Base-by-base conservation (phyloP, 176 grass and related monocot species). In the Urochloa ruziziensis region DNA sequence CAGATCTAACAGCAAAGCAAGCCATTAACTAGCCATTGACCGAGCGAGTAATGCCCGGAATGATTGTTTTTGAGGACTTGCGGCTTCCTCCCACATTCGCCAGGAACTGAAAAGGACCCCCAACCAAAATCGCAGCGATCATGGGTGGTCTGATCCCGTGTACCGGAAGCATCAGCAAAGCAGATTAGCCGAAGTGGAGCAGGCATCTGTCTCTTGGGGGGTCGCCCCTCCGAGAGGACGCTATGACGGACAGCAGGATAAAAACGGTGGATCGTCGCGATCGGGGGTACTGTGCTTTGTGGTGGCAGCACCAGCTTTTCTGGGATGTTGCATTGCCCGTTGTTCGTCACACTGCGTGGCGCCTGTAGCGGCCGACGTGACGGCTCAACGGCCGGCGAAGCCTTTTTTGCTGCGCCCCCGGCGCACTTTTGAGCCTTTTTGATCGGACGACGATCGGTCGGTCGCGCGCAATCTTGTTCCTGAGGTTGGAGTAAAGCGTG, bases 1-100 rank as follows among this genome's bases (percentile, higher is more conserved):
- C 36, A 57, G 62, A 84, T 84, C 70, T 34, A 65, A 82, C 23
- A 81, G 43, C 63, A 17, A 64, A 62, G 44, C 34, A 56, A 62
- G 14, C 60, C 62, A 85, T 89, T 82, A 71, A 64, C 34, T 36
- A 74, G 64, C 59, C 54, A 67, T 85, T 69, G 87, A 85, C 87
- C 37, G 40, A 21, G 27, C 12, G 15, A 23, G 82, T 34, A 73
- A 81, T 76, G 34, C 23, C 71, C 63, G 66, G 73, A 75, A 86
- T 86, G 73, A 83, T 86, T 74, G 1, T 58, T 66, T 5, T 67
- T 27, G 21, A 79, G 24, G 29, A 86, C 62, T 23, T n/a, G n/a
- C 18, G 37, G 36, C 19, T 40, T 39, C 32, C 52, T 66, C 25
- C 43, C 63, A 56, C 80, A 70, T 78, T 78, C 47, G 18, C 39